Conservation (phyloP, 192 early-diverging fungal genomes). For the Podila clonocystis region DNA sequence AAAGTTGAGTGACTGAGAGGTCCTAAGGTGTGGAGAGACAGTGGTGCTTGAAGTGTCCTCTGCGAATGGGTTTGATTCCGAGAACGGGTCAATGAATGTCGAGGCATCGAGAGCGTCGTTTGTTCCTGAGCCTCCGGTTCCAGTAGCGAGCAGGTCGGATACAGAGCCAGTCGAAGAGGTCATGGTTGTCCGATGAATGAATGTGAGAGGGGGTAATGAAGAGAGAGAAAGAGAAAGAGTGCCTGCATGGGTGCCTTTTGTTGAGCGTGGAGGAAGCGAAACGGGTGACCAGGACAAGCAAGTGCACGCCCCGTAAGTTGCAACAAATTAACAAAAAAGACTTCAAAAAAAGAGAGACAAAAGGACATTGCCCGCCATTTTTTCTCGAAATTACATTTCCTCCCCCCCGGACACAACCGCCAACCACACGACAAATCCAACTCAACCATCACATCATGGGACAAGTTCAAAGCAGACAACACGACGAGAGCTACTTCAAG, state of each 20-base stretch:
- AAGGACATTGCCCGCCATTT: not conserved
- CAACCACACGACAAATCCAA: not conserved
- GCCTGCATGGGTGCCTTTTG: not conserved
- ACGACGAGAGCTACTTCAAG: constrained; percentile 41
- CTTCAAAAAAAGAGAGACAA: not conserved
- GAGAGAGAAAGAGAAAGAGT: too few relatives aligned
- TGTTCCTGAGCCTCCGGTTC: not conserved
- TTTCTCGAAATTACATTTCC: not conserved
- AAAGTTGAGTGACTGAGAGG: constrained; percentile 36
- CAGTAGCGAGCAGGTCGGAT: constrained; percentile 37
- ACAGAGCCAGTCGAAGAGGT: constrained; percentile 36
- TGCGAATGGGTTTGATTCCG: constrained; percentile 49
- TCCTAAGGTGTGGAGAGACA: constrained; percentile 5
- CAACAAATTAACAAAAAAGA: not conserved
- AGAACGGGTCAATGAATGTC: constrained; percentile 45
- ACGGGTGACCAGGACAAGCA: not conserved
- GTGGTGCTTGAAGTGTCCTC: constrained; percentile 23
- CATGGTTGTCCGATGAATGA: constrained; percentile 14
- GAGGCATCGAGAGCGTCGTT: constrained; percentile 28
- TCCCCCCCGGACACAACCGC: not conserved
- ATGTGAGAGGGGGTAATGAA: not conserved
- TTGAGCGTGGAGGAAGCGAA: not conserved
- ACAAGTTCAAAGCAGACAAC: constrained; percentile 47
- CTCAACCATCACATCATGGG: constrained; percentile 21
- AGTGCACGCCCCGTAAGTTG: not conserved